These are phyloP conservation scores for Monosporozyma yasuniensis DNA, from an alignment of 805 yeast genomes.

Conservation along the genomic window DNA sequence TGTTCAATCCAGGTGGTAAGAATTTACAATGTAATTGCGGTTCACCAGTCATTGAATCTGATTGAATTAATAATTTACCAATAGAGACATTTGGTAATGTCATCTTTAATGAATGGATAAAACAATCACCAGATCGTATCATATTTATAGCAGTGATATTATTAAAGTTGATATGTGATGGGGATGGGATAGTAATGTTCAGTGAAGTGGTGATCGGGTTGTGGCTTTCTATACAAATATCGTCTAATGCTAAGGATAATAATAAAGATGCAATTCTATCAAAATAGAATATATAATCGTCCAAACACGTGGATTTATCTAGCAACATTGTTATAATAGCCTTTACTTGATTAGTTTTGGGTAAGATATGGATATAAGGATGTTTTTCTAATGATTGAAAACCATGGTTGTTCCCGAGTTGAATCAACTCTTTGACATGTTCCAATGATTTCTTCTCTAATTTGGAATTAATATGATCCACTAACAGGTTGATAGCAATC, in stretches of 20 bases:
- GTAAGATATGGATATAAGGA: constrained; percentile 24
- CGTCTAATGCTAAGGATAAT: constrained; percentile 59
- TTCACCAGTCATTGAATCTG: constrained; percentile 85
- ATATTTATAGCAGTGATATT: constrained; percentile 65
- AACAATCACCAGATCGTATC: constrained; percentile 88
- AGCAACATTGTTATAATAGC: constrained; percentile 68
- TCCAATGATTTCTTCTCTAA: constrained; percentile 51
- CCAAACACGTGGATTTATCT: constrained; percentile 45
- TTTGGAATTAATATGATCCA: constrained; percentile 70
- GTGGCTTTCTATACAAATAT: constrained; percentile 33
- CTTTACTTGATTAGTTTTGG: constrained; percentile 51
- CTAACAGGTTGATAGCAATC: constrained; percentile 71
- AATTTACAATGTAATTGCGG: constrained; percentile 83
- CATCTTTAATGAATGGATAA: constrained; percentile 66
- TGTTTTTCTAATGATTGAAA: constrained; percentile 13
- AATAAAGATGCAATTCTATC: constrained; percentile 70
- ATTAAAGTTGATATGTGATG: constrained; percentile 30
- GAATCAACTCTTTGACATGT: constrained; percentile 57
- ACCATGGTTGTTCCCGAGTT: constrained; percentile 29
- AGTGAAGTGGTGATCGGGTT: constrained; percentile 37
- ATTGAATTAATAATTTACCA: constrained; percentile 81
- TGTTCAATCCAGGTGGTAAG: constrained; percentile 41
- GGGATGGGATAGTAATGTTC: constrained; percentile 22
- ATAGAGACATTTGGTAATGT: constrained; percentile 69
- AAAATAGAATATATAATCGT: constrained; percentile 79